phyloP scores from a whole-genome alignment of 2,329 filamentous ascomycete genomes.

The Exophiala sp. region DNA sequence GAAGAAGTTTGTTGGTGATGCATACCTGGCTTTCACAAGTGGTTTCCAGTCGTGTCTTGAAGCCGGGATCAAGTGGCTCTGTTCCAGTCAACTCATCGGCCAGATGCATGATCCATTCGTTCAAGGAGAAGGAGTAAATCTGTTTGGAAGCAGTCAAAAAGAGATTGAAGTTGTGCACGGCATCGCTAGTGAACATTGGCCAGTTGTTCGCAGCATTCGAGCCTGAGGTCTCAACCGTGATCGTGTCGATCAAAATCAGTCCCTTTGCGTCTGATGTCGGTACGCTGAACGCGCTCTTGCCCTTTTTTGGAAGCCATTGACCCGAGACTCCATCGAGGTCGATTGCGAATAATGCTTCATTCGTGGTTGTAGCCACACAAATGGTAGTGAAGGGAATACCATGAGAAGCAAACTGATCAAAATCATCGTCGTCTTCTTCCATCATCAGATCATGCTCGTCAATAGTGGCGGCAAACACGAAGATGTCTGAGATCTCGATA shows the following conservation, averaged over 20 bases:
- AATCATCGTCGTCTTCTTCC: constrained; percentile 48
- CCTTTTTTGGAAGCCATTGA: constrained; percentile 57
- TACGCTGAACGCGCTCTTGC: constrained; percentile 39
- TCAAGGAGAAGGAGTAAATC: constrained; percentile 54
- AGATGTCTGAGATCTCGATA: constrained; percentile 59
- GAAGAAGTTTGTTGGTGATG: constrained; percentile 47
- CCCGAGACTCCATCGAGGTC: constrained; percentile 61
- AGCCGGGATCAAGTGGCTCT: constrained; percentile 45
- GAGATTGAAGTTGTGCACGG: constrained; percentile 55
- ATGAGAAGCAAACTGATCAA: constrained; percentile 36
- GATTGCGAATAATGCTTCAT: constrained; percentile 57
- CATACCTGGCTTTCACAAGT: constrained; percentile 53
- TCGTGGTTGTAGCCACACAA: constrained; percentile 55
- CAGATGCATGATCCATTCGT: constrained; percentile 55
- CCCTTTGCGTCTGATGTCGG: constrained; percentile 42
- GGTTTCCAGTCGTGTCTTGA: constrained; percentile 55
- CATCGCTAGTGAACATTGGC: constrained; percentile 56
- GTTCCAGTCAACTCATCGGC: constrained; percentile 50
- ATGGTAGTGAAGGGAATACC: constrained; percentile 56
- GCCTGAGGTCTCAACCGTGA: constrained; percentile 37
- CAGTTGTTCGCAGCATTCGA: constrained; percentile 33
- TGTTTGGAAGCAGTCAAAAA: constrained; percentile 56
- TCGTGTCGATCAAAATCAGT: constrained; percentile 43
- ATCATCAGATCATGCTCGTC: constrained; percentile 52
- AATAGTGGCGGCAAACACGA: constrained; percentile 53